Conservation (phyloP, 345 rosid species). For the Citrus hindsii region DNA sequence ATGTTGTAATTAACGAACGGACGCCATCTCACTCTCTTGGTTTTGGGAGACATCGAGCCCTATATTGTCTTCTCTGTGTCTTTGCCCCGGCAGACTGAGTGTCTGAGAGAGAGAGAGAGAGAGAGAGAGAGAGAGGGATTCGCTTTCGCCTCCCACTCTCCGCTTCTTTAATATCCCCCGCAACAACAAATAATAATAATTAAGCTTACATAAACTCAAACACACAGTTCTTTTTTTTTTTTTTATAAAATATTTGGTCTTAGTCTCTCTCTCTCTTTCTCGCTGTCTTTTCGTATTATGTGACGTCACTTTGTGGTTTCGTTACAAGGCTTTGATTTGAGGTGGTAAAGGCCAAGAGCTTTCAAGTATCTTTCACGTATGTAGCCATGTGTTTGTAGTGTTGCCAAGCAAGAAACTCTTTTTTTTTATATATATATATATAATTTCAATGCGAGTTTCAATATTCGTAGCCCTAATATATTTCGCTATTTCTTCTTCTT, state of each 20-base stretch:
- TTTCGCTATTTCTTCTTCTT: background rate
- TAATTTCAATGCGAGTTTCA: constrained; percentile 7
- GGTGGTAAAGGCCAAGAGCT: background rate
- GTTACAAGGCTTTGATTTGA: background rate
- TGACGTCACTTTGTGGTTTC: background rate
- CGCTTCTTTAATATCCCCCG: background rate
- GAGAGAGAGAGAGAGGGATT: background rate
- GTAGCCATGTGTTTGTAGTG: background rate
- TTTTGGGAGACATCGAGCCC: constrained; percentile 8
- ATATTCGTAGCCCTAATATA: constrained; percentile 7
- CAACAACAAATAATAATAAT: too few species aligned
- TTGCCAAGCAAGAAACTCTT: background rate
- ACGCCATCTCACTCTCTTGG: background rate
- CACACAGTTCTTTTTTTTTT: background rate
- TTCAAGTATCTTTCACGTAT: background rate
- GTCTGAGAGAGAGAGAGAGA: background rate
- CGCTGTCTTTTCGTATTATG: background rate
- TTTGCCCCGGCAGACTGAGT: background rate
- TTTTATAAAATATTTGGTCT: background rate
- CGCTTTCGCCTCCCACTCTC: background rate
- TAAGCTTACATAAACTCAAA: background rate
- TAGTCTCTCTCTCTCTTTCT: too few species aligned
- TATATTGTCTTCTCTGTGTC: background rate
- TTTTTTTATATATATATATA: background rate
- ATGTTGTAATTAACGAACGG: constrained; percentile 5